Percentiles rank a stretch among this genome's conserved stretches.
These are phyloP conservation scores for Citropsis articulata DNA, from an alignment of 345 rosid genomes.

Conservation along the genomic window DNA sequence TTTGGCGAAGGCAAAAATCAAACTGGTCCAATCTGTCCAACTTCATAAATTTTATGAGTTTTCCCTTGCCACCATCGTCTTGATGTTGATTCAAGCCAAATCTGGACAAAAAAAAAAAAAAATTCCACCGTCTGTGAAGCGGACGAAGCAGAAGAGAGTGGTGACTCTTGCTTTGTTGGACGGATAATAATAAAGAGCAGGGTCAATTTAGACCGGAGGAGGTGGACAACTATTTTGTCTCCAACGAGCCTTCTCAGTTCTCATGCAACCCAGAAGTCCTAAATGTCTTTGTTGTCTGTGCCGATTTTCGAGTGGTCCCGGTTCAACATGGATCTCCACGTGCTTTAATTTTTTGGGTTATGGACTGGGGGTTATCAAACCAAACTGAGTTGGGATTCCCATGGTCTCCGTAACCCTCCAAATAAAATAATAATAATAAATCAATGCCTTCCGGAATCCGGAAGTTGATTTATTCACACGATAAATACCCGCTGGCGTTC, in stretches of 20 bases:
- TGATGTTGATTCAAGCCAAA: not conserved
- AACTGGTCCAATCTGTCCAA: not conserved
- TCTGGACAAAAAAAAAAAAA: not conserved
- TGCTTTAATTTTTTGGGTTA: not conserved
- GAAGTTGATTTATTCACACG: too few relatives aligned
- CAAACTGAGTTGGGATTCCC: too few relatives aligned
- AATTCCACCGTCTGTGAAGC: not conserved
- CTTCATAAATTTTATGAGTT: not conserved
- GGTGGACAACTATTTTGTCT: conserved; percentile 22
- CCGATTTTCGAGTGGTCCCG: not conserved
- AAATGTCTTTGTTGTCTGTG: conserved; percentile 22
- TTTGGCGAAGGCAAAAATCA: too few relatives aligned
- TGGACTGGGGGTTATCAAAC: not conserved
- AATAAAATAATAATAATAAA: too few relatives aligned
- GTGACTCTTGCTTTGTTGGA: conserved; percentile 25
- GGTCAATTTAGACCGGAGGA: conserved; percentile 24
- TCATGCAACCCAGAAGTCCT: not conserved
- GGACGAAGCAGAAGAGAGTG: not conserved
- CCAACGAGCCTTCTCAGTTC: not conserved
- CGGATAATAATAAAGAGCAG: conserved; percentile 26
- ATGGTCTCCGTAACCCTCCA: too few relatives aligned
- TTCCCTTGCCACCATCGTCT: too few relatives aligned
- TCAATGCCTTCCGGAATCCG: too few relatives aligned
- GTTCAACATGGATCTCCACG: conserved; percentile 1
- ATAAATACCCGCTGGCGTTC: not conserved